Base-by-base conservation (phyloP, 1,284 basidiomycete genomes). In the Cryptococcus depauperatus region DNA sequence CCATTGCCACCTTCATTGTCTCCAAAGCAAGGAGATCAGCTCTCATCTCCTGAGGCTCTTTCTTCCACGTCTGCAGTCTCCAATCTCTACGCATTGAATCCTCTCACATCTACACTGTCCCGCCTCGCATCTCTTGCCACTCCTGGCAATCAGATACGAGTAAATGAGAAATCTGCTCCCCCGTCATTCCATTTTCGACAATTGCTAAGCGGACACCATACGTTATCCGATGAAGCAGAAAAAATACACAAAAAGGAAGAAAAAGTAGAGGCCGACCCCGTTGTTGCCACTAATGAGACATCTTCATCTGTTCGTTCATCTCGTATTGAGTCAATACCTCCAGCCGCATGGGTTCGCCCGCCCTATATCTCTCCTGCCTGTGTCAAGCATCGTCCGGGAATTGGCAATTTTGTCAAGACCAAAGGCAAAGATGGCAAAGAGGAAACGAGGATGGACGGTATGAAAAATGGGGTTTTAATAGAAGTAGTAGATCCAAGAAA, bases 91-190 rank as follows among this genome's bases (percentile, higher is more conserved):
- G n/a, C n/a, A n/a, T n/a, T n/a, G n/a, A n/a, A n/a, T n/a, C n/a
- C n/a, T n/a, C n/a, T n/a, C n/a, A 59, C 61, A n/a, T 54, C 63
- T 30, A 48, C 64, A 30, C 34, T 55, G 49, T 4, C 61, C 43
- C 77, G 45, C 88, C 84, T 44, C 23, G 23, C 65, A 1, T 63
- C 70, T 34, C 56, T 48, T 14, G 52, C 50, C n/a, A 56, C 57
- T 54, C 40, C 59, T 22, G 35, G 23, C 16, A 37, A 37, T 7
- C n/a, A 33, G 32, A 18, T 18, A 14, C n/a, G 19, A n/a, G 32
- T 14, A 21, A 9, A 10, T 8, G 21, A 21, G 35, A n/a, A 10
- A 5, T 13, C 25, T 7, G 47, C 30, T 18, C 57, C 58, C n/a
- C 58, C 58, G 7, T 46, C 56, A 3, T 57, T 59, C 35, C 57